These are phyloP conservation scores for Stromatinia cepivora DNA, from an alignment of 2,329 filamentous ascomycete species.

Conservation along the genomic window DNA sequence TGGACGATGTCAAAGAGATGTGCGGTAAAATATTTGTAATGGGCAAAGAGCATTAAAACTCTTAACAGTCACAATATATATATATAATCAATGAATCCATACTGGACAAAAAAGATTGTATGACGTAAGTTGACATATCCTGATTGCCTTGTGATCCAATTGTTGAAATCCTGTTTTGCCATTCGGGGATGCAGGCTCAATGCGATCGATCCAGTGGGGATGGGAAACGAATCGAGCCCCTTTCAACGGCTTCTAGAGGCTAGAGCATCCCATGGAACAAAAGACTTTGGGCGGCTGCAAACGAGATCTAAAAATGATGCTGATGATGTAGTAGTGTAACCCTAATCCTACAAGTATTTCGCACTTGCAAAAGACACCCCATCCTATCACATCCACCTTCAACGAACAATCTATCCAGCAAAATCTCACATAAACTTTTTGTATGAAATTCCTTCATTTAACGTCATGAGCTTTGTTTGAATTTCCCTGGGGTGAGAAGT, in stretches of 20 bases:
- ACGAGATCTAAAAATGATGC: background rate
- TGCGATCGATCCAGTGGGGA: background rate
- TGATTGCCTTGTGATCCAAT: background rate
- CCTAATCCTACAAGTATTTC: background rate
- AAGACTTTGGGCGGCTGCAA: background rate
- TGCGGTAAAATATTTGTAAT: background rate
- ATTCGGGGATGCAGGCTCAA: conserved; percentile 11
- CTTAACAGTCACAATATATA: too few species aligned
- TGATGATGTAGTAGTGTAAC: background rate
- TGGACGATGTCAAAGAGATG: background rate
- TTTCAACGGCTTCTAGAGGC: background rate
- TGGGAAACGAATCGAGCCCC: background rate
- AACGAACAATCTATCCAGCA: background rate
- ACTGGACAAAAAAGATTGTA: background rate
- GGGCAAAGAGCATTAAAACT: background rate
- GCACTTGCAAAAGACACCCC: background rate
- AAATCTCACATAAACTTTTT: background rate
- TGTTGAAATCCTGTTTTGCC: conserved; percentile 18
- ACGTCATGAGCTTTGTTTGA: background rate
- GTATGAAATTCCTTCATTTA: background rate
- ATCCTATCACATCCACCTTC: background rate
- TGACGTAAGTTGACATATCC: conserved; percentile 12
- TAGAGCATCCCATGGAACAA: background rate
- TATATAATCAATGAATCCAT: background rate
- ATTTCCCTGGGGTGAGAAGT: background rate